Evolutionary conservation across 352 stramenopile genomes (phyloP).

Genomic region (Aphanomyces invadans): DNA sequence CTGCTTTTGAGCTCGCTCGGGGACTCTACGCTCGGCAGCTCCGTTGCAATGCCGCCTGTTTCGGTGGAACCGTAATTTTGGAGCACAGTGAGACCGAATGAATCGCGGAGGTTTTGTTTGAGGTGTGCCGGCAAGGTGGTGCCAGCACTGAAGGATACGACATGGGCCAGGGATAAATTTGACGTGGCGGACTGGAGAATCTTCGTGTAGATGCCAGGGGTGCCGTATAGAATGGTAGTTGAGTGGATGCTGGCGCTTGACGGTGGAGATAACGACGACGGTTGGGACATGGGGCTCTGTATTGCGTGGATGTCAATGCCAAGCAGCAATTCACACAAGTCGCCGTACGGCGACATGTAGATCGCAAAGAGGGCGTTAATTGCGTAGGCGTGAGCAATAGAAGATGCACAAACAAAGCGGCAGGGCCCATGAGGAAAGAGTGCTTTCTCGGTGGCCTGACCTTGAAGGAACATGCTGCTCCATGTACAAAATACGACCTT

Average conservation of each 20-base stretch:
- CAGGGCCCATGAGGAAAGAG: slow-evolving; percentile 47
- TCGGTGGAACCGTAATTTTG: slow-evolving; percentile 86
- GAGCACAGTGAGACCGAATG: slow-evolving; percentile 62
- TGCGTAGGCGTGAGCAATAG: slow-evolving; percentile 77
- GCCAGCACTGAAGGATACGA: slow-evolving; percentile 68
- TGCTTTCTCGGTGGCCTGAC: slow-evolving; percentile 59
- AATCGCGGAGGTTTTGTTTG: slow-evolving; percentile 40
- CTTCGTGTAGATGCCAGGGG: slow-evolving; percentile 67
- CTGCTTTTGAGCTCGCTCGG: slow-evolving; percentile 24
- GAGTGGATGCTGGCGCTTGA: slow-evolving; percentile 27
- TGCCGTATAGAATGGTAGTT: slow-evolving; percentile 65
- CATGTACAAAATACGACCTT: slow-evolving; percentile 76
- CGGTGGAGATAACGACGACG: too few relatives aligned
- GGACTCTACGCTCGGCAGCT: slow-evolving; percentile 41
- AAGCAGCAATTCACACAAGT: slow-evolving; percentile 64
- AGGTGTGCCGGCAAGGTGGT: slow-evolving; percentile 47
- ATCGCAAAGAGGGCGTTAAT: slow-evolving; percentile 82
- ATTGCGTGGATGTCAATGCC: slow-evolving; percentile 40
- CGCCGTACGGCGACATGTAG: slow-evolving; percentile 54
- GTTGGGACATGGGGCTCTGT: slow-evolving; percentile 39
- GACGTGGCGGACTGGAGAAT: slow-evolving; percentile 35
- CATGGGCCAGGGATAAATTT: slow-evolving; percentile 38
- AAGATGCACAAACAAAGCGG: slow-evolving; percentile 66
- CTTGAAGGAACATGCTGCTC: slow-evolving; percentile 68
- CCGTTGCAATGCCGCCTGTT: slow-evolving; percentile 70